phyloP scores from a whole-genome alignment of 352 stramenopile species.

The Thalassiosira livingstoniorum region DNA sequence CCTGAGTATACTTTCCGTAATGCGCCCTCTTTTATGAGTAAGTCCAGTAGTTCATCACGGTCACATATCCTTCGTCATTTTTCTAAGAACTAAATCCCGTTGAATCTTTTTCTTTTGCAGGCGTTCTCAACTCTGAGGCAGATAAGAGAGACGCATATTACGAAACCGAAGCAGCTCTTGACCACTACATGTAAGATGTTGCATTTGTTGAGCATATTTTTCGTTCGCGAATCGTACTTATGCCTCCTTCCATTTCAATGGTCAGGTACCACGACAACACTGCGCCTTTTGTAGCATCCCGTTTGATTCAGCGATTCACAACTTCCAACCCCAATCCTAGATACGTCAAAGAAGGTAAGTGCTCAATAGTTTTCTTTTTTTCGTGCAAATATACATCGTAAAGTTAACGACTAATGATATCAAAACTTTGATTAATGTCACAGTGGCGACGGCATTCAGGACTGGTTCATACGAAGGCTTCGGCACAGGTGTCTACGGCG shows the following conservation, averaged over 20 bases:
- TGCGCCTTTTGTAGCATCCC: slow-evolving; percentile 72
- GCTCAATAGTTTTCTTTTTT: no score
- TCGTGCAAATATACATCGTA: no score
- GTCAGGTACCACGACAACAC: slow-evolving; percentile 79
- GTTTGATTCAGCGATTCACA: slow-evolving; percentile 76
- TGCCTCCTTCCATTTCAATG: no score
- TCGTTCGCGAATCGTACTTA: no score
- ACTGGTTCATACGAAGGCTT: slow-evolving; percentile 41
- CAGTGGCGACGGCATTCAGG: slow-evolving; percentile 61
- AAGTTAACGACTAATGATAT: no score
- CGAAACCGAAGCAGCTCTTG: slow-evolving; percentile 76
- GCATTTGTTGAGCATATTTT: no score
- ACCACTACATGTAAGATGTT: slow-evolving; percentile 3
- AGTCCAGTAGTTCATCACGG: no score
- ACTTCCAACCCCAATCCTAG: slow-evolving; percentile 72
- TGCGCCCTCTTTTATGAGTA: slow-evolving; percentile 70
- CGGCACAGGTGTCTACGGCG: slow-evolving; percentile 61
- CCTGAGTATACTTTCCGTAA: slow-evolving; percentile 70
- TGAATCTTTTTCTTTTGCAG: no score
- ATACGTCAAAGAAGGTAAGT: slow-evolving; percentile 72
- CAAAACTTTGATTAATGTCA: no score
- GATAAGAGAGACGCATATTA: slow-evolving; percentile 59
- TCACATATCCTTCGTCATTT: no score
- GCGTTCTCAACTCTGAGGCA: slow-evolving; percentile 56
- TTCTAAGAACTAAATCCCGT: no score